Conservation (phyloP, 352 stramenopile species). For the Pythium oligandrum region DNA sequence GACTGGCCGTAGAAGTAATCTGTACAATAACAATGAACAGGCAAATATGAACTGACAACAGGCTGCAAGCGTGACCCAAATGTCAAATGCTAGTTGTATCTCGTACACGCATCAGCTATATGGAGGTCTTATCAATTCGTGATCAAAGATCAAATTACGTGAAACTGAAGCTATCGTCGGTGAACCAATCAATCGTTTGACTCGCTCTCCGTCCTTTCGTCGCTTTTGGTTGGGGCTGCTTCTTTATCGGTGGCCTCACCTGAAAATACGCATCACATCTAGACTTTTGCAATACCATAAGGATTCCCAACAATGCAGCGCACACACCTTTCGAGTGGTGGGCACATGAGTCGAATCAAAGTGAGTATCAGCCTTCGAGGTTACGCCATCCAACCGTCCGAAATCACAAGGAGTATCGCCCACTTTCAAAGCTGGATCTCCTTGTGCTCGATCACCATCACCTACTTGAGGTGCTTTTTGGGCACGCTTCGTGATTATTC, state of each 20-base stretch:
- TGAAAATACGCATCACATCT: constrained; percentile 1
- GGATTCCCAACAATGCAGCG: no score
- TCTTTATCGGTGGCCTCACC: constrained; percentile 1
- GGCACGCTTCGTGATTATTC: no score
- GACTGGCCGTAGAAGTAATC: background rate
- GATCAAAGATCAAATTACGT: constrained; percentile 12
- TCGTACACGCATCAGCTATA: background rate
- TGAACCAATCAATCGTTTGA: constrained; percentile 28
- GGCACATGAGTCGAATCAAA: no score
- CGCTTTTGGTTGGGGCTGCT: background rate
- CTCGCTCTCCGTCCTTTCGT: constrained; percentile 4
- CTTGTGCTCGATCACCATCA: no score
- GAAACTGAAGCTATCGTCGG: constrained; percentile 35
- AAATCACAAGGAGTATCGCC: background rate
- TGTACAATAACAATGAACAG: background rate
- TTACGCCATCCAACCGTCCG: no score
- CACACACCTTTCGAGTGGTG: no score
- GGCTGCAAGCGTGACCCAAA: background rate
- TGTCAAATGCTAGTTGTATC: background rate
- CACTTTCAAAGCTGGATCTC: background rate
- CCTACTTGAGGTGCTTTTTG: no score
- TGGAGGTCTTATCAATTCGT: background rate
- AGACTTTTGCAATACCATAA: constrained; percentile 1
- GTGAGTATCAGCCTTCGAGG: no score
- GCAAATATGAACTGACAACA: background rate